Evolutionary conservation across 768 basidiomycete genomes (phyloP).

Genomic region (Krasilnikovozyma curviuscula): DNA sequence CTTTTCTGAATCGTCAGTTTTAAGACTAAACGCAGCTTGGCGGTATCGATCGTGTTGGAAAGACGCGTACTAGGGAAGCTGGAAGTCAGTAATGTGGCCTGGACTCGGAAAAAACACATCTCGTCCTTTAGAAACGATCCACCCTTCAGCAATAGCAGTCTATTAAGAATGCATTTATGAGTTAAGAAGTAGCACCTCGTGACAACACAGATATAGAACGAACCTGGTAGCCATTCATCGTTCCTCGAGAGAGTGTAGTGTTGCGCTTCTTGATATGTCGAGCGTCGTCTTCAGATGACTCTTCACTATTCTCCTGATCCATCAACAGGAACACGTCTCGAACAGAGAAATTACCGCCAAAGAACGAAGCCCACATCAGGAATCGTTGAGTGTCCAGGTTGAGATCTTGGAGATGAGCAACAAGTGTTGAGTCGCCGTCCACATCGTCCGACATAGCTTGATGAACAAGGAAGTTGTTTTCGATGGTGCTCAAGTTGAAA

Average conservation of each 20-base stretch:
- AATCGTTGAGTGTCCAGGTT: slow-evolving; percentile 47
- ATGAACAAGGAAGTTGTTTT: slow-evolving; percentile 33
- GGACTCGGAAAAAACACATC: slow-evolving; percentile 45
- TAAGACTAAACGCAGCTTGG: slow-evolving; percentile 49
- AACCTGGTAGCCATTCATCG: slow-evolving; percentile 51
- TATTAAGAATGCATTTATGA: no score
- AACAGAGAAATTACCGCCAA: slow-evolving; percentile 48
- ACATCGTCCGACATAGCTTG: slow-evolving; percentile 39
- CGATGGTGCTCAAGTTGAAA: slow-evolving; percentile 40
- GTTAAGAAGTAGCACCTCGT: no score
- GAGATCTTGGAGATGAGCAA: slow-evolving; percentile 40
- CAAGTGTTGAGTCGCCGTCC: slow-evolving; percentile 43
- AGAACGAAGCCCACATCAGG: slow-evolving; percentile 51
- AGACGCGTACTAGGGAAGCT: neutral
- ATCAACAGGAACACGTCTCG: slow-evolving; percentile 54
- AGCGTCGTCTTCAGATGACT: slow-evolving; percentile 25
- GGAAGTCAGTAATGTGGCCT: no score
- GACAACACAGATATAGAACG: no score
- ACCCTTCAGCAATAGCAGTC: slow-evolving; percentile 47
- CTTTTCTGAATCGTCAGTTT: slow-evolving; percentile 35
- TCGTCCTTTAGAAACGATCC: slow-evolving; percentile 49
- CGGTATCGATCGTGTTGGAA: slow-evolving; percentile 48
- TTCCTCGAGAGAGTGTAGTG: slow-evolving; percentile 35
- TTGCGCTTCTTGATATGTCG: no score
- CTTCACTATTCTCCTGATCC: slow-evolving; percentile 40